Conservation (phyloP, 2,329 filamentous ascomycete genomes). For the Colletotrichum orbiculare region DNA sequence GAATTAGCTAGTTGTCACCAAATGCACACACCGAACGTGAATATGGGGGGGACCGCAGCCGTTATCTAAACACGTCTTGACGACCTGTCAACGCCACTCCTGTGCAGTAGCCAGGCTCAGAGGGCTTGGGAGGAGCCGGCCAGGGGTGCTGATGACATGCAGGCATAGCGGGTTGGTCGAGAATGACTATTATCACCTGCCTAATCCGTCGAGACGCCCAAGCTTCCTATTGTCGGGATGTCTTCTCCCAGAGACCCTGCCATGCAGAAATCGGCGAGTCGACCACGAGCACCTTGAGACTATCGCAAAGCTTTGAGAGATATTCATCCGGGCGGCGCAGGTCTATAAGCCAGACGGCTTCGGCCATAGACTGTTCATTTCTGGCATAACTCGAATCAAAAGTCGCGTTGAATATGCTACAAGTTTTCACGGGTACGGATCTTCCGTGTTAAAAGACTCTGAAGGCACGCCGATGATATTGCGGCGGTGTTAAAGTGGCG, state of each 20-base stretch:
- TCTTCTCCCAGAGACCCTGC: background rate
- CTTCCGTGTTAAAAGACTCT: too few species aligned
- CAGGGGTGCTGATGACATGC: too few species aligned
- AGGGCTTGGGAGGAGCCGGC: background rate
- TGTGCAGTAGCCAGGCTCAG: background rate
- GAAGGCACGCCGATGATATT: too few species aligned
- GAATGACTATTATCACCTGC: background rate
- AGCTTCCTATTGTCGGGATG: constrained; percentile 2
- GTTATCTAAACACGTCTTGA: background rate
- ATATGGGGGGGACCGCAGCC: background rate
- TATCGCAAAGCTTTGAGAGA: background rate
- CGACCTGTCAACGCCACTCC: background rate
- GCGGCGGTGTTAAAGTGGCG: too few species aligned
- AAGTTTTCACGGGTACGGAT: too few species aligned
- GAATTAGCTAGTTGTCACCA: background rate
- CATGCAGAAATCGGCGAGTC: background rate
- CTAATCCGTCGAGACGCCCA: background rate
- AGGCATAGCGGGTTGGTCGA: too few species aligned
- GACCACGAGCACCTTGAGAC: background rate
- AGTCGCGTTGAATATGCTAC: too few species aligned
- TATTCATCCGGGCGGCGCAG: background rate
- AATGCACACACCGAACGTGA: background rate
- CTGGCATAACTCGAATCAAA: too few species aligned
- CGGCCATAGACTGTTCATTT: too few species aligned
- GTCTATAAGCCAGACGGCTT: background rate